Evolutionary conservation across 2,329 filamentous ascomycete genomes (phyloP), one percentile per base, ranked within the genome.

Genomic region (Neofusicoccum sp.): DNA sequence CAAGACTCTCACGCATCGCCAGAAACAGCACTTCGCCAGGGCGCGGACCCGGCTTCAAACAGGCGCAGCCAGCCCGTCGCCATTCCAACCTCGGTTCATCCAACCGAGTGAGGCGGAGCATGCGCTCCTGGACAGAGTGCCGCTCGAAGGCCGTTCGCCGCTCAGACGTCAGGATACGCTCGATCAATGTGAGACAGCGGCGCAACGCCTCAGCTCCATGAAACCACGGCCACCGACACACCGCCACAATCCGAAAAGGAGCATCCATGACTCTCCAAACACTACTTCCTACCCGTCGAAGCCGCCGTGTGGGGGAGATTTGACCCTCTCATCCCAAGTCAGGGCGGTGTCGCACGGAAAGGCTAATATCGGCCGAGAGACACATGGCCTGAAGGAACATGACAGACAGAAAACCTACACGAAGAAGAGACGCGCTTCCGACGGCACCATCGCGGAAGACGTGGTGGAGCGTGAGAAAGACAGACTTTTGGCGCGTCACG

Each of bases 1-100:
- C 34, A 72, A 72, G n/a, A 36, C 29, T 6, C 41, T 62, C 63
- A 76, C 74, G 3, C 74, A 78, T 63, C 76, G 74, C 64, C 80
- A 83, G 67, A 81, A 76, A 67, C 76, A 78, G 16, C 76, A 81
- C 66, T 83, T 83, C 64, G 80, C 79, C 4, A 77, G 73, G 65
- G 73, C 71, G 16, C 75, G 78, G 33, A 70, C 70, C 6, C 68
- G 70, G 43, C 66, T 73, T n/a, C 71, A 71, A 61, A 64, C 60
- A 14, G 11, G 62, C 29, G 47, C 61, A 14, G 64, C 66, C 34
- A 58, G 48, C 54, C 66, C 50, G 4, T 47, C 49, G 6, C 68
- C 71, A 6, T 73, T 74, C 62, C 66, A 59, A 39, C 72, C 71
- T 4, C 68, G 64, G 47, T 73, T 69, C 52, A 58, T 74, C 11